Conservation (phyloP, 2,329 filamentous ascomycete species). For the Botrytis pseudocinerea region DNA sequence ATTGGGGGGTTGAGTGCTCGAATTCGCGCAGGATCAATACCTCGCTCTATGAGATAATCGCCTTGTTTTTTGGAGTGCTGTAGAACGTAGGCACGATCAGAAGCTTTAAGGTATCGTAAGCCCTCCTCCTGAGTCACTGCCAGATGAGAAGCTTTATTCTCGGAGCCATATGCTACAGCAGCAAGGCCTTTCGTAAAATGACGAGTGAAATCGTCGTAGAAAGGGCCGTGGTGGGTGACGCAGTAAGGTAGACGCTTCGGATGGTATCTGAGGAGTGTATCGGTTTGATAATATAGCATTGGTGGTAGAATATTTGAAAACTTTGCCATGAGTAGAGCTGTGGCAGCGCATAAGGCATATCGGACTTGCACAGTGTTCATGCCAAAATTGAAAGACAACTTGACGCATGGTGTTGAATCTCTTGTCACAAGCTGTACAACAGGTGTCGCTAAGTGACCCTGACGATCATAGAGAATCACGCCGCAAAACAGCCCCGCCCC, state of each 20-base stretch:
- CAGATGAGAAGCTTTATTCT: slow-evolving; percentile 26
- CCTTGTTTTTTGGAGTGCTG: slow-evolving; percentile 28
- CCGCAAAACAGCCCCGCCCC: slow-evolving; percentile 26
- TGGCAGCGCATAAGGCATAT: slow-evolving; percentile 24
- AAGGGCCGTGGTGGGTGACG: slow-evolving; percentile 29
- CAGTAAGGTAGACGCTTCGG: slow-evolving; percentile 26
- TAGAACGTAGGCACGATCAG: slow-evolving; percentile 25
- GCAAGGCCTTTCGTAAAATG: slow-evolving; percentile 25
- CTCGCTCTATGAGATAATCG: slow-evolving; percentile 26
- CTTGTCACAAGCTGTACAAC: slow-evolving; percentile 20
- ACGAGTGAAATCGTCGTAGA: slow-evolving; percentile 25
- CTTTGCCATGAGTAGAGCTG: slow-evolving; percentile 19
- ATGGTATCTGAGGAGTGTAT: slow-evolving; percentile 27
- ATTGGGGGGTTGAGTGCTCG: slow-evolving; percentile 27
- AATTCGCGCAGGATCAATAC: slow-evolving; percentile 24
- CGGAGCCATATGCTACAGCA: slow-evolving; percentile 27
- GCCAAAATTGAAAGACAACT: slow-evolving; percentile 25
- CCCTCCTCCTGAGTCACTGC: slow-evolving; percentile 25
- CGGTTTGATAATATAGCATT: slow-evolving; percentile 29
- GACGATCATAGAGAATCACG: slow-evolving; percentile 26
- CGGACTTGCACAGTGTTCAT: slow-evolving; percentile 24
- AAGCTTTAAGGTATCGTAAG: slow-evolving; percentile 22
- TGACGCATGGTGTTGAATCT: slow-evolving; percentile 23
- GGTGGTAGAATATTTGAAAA: slow-evolving; percentile 11
- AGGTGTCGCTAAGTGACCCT: slow-evolving; percentile 21